Percentiles rank a stretch among this genome's conserved stretches.
Evolutionary conservation across 495 filamentous ascomycete genomes (phyloP).

Genomic region (Tuber melanosporum): DNA sequence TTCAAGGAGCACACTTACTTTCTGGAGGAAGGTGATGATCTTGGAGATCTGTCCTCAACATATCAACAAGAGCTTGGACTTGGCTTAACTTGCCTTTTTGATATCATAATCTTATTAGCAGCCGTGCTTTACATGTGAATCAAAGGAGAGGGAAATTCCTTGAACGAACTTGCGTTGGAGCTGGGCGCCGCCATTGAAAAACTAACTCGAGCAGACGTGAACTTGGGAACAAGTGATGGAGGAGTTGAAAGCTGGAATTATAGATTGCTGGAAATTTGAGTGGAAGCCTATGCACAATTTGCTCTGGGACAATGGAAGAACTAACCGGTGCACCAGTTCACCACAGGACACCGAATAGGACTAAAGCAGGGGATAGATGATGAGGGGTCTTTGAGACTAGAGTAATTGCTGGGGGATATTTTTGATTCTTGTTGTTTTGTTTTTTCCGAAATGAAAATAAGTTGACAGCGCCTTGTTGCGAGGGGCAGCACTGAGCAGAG

Average conservation of each 20-base stretch:
- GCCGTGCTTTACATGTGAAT: background rate
- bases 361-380: background rate
- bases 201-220: background rate
- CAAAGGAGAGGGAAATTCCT: background rate
- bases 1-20: slow-evolving; percentile 45
- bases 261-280: background rate
- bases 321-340: background rate
- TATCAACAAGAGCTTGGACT: slow-evolving; percentile 49
- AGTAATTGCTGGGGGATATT: background rate
- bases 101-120: background rate
- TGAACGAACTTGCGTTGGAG: background rate
- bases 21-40: slow-evolving; percentile 51
- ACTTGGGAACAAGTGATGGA: background rate
- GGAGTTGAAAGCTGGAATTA: background rate
- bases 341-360: background rate
- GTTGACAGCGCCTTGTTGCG: background rate
- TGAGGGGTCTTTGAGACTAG: background rate
- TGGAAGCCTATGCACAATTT: background rate
- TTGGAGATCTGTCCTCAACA: slow-evolving; percentile 54
- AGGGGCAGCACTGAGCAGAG: background rate
- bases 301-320: background rate
- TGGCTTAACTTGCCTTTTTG: slow-evolving; percentile 13
- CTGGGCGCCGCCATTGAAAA: background rate
- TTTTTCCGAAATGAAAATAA: background rate
- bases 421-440: background rate